These are phyloP conservation scores for Chimonanthus salicifolius DNA, from an alignment of 164 flowering plant species.

Conservation along the genomic window DNA sequence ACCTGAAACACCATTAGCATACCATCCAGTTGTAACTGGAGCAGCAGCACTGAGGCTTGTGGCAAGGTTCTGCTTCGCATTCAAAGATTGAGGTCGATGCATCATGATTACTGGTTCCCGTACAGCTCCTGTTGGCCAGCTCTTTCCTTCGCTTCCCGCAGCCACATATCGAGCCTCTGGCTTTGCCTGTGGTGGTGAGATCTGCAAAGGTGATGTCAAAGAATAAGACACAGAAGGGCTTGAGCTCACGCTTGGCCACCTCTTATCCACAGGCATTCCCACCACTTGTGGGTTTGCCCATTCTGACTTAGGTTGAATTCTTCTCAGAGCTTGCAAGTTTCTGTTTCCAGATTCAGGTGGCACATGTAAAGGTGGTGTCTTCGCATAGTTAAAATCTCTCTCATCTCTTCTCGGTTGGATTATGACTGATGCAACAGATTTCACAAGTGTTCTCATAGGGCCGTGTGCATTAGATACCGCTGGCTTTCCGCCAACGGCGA, in stretches of 20 bases:
- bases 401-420: slow-evolving; percentile 54
- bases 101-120: slow-evolving; percentile 69
- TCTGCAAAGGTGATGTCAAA: slow-evolving; percentile 36
- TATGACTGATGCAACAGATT: slow-evolving; percentile 20
- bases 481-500: slow-evolving; percentile 19
- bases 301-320: slow-evolving; percentile 29
- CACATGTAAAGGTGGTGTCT: slow-evolving; percentile 23
- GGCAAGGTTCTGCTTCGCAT: slow-evolving; percentile 26
- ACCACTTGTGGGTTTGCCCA: slow-evolving; percentile 31
- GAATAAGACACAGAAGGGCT: slow-evolving; percentile 37
- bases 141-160: slow-evolving; percentile 44
- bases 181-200: slow-evolving; percentile 33
- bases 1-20: slow-evolving; percentile 24
- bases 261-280: slow-evolving; percentile 32
- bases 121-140: slow-evolving; percentile 29
- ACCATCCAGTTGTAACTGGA: slow-evolving; percentile 43
- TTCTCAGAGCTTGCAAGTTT: slow-evolving; percentile 36
- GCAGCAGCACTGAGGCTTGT: slow-evolving; percentile 32
- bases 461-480: slow-evolving; percentile 17
- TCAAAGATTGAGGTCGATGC: slow-evolving; percentile 68
- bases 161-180: slow-evolving; percentile 32
- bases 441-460: slow-evolving; percentile 29
- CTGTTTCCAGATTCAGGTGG: slow-evolving; percentile 31
- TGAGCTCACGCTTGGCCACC: slow-evolving; percentile 40
- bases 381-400: slow-evolving; percentile 60